Evolutionary conservation across 2,329 filamentous ascomycete genomes (phyloP).

Genomic region (Beauveria medogensis): DNA sequence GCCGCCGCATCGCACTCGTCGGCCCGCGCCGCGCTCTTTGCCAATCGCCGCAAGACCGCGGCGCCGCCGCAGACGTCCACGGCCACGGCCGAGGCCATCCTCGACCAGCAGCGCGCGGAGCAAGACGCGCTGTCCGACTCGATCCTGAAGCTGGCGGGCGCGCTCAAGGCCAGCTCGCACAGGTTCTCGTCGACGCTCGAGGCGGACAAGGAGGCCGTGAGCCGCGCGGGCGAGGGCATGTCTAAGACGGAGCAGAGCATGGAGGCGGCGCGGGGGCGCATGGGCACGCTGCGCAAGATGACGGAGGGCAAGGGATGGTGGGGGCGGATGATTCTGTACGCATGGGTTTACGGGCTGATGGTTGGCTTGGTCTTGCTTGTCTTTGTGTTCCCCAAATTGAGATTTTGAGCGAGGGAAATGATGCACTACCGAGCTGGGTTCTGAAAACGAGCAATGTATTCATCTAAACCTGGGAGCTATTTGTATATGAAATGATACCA

Average conservation of each 20-base stretch:
- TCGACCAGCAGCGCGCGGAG: conserved; percentile 70
- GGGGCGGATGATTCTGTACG: conserved; percentile 77
- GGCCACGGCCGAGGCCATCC: conserved; percentile 58
- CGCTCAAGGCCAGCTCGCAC: conserved; percentile 67
- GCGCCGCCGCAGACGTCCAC: conserved; percentile 32
- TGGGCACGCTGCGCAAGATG: conserved; percentile 71
- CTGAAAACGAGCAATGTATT: background rate
- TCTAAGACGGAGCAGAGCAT: conserved; percentile 70
- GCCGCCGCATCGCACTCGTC: conserved; percentile 24
- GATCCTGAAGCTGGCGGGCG: conserved; percentile 70
- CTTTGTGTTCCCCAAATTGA: conserved; percentile 78
- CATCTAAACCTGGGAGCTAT: background rate
- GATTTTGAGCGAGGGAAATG: conserved; percentile 51
- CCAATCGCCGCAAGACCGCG: conserved; percentile 28
- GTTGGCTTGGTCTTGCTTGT: conserved; percentile 70
- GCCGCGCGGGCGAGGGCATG: conserved; percentile 63
- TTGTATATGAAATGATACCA: conserved; percentile 9
- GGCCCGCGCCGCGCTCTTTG: conserved; percentile 38
- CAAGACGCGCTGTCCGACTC: conserved; percentile 77
- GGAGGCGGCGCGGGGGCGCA: conserved; percentile 65
- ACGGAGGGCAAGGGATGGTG: conserved; percentile 85
- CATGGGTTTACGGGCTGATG: conserved; percentile 75
- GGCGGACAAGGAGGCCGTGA: conserved; percentile 61
- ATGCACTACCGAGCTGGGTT: background rate
- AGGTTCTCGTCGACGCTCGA: conserved; percentile 66